phyloP scores from a whole-genome alignment of 257 asterid genomes.

The Dorcoceras hygrometricum region DNA sequence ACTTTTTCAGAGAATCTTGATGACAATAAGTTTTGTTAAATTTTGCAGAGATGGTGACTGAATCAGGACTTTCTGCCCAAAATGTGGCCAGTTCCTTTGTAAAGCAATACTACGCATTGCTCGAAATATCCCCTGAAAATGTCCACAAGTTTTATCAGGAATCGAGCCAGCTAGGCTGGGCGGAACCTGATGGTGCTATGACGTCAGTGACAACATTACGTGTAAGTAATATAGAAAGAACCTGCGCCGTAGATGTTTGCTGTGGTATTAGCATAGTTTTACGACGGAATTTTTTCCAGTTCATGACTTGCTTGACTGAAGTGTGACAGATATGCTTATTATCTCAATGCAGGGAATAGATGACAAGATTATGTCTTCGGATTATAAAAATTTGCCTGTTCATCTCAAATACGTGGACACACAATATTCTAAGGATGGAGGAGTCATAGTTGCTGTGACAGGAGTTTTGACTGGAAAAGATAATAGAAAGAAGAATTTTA shows the following conservation, averaged over 20 bases:
- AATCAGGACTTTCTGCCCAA: neutral
- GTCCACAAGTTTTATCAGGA: slow-evolving; percentile 50
- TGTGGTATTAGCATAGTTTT: neutral
- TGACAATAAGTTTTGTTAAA: neutral
- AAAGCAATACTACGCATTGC: neutral
- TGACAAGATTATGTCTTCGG: slow-evolving; percentile 53
- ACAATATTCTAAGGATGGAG: slow-evolving; percentile 47
- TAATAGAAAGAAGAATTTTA: slow-evolving; percentile 29
- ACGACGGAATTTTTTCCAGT: neutral
- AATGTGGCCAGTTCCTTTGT: neutral
- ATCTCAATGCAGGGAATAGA: slow-evolving; percentile 45
- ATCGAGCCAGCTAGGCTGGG: slow-evolving; percentile 44
- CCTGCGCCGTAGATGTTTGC: neutral
- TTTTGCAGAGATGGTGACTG: neutral
- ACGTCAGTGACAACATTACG: slow-evolving; percentile 35
- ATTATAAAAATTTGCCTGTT: slow-evolving; percentile 32
- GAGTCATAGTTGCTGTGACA: slow-evolving; percentile 44
- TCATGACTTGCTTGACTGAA: neutral
- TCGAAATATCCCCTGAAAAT: slow-evolving; percentile 4
- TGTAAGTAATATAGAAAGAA: slow-evolving; percentile 29
- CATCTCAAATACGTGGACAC: slow-evolving; percentile 34
- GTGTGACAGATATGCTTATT: neutral
- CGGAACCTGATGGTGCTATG: slow-evolving; percentile 33
- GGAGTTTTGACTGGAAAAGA: slow-evolving; percentile 39
- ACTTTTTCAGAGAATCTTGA: neutral